Percentiles rank a stretch among this genome's conserved stretches.
Conservation (phyloP, 805 yeast species). For the Wickerhamiella kurtzmanii region DNA sequence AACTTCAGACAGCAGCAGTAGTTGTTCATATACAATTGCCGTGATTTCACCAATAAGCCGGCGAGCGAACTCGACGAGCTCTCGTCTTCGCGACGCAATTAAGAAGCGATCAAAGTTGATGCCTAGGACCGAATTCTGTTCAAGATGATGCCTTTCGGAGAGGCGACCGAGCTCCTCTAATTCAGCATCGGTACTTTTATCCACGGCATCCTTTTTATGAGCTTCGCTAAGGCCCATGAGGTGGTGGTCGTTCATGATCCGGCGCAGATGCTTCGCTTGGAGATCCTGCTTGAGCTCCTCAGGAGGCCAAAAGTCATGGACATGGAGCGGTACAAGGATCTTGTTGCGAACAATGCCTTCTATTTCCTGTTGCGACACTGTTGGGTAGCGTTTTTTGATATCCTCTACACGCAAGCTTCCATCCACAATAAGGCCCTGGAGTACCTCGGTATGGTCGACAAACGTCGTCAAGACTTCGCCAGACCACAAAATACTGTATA, state of each 20-base stretch:
- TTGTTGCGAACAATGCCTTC: conserved; percentile 29
- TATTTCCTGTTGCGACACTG: conserved; percentile 24
- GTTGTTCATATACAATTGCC: conserved; percentile 46
- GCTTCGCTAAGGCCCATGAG: conserved; percentile 45
- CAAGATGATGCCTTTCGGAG: not conserved
- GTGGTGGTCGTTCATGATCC: conserved; percentile 39
- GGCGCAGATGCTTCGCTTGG: conserved; percentile 8
- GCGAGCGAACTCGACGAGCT: conserved; percentile 47
- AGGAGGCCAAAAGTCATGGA: conserved; percentile 25
- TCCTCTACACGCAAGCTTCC: conserved; percentile 55
- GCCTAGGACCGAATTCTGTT: conserved; percentile 31
- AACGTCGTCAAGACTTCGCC: conserved; percentile 55
- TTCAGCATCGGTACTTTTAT: conserved; percentile 10
- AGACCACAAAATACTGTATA: conserved; percentile 50
- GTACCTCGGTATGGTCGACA: conserved; percentile 39
- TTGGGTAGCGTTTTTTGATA: conserved; percentile 4
- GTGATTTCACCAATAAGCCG: conserved; percentile 60
- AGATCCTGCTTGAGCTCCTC: conserved; percentile 17
- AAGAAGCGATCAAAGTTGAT: conserved; percentile 55
- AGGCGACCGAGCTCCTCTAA: not conserved
- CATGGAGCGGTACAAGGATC: conserved; percentile 37
- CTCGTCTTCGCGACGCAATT: conserved; percentile 49
- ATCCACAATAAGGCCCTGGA: conserved; percentile 53
- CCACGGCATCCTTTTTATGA: conserved; percentile 27
- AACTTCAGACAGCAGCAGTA: conserved; percentile 45